phyloP scores from a whole-genome alignment of 1,284 basidiomycete species.

The Apiotrichum mycotoxinovorans region DNA sequence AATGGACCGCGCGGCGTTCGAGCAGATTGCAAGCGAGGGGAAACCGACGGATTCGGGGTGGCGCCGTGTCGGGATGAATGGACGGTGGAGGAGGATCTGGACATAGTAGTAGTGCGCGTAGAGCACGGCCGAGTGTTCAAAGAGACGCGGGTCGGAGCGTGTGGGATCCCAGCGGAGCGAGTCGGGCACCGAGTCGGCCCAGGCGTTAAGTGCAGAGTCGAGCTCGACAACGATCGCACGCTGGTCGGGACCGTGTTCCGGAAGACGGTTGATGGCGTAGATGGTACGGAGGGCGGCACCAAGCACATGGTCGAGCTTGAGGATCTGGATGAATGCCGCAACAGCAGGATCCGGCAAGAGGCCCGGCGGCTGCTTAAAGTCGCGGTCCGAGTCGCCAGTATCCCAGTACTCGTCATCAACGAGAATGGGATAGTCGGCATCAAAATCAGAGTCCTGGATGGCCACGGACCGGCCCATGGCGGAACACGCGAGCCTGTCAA shows the following conservation, averaged over 20 bases:
- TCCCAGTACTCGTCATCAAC: slow-evolving; percentile 84
- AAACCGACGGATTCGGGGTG: slow-evolving; percentile 39
- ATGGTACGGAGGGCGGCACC: slow-evolving; percentile 68
- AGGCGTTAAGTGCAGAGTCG: slow-evolving; percentile 66
- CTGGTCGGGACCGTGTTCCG: slow-evolving; percentile 59
- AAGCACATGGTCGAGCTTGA: slow-evolving; percentile 68
- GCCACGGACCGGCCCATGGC: slow-evolving; percentile 74
- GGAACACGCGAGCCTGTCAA: slow-evolving; percentile 60
- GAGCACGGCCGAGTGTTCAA: slow-evolving; percentile 66
- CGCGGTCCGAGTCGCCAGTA: slow-evolving; percentile 52
- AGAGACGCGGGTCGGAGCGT: slow-evolving; percentile 59
- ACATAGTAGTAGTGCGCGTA: slow-evolving; percentile 65
- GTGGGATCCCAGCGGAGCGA: slow-evolving; percentile 71
- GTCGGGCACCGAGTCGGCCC: slow-evolving; percentile 69
- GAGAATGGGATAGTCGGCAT: slow-evolving; percentile 71
- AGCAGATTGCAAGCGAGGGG: slow-evolving; percentile 76
- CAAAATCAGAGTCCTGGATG: slow-evolving; percentile 80
- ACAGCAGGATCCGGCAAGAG: slow-evolving; percentile 48
- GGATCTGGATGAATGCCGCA: slow-evolving; percentile 62
- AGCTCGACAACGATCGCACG: slow-evolving; percentile 67
- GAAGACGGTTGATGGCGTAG: slow-evolving; percentile 66
- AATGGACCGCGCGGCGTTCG: slow-evolving; percentile 75
- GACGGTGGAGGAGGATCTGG: slow-evolving; percentile 70
- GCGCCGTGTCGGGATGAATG: slow-evolving; percentile 64
- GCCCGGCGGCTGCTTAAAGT: slow-evolving; percentile 59